Evolutionary conservation across 1,139 yeast genomes (phyloP), one percentile per base, ranked within the genome.

Genomic region (Debaryomycetaceae sp.): DNA sequence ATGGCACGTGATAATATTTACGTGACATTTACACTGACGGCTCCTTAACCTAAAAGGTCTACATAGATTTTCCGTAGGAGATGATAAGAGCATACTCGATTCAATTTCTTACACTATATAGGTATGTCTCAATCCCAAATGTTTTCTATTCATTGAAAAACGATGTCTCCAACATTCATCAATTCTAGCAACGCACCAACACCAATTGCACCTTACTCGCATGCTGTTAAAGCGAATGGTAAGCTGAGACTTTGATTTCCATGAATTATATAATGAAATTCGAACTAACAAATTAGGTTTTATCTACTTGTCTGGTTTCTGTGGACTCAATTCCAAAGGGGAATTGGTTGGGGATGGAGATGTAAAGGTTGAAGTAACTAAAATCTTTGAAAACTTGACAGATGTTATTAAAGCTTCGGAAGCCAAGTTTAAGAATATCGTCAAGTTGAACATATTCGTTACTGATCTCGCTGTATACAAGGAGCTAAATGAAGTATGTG

Each of bases 321-420:
- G 44, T 33, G 44, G 44, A 2, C 17, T 42, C 20, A 43, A 42
- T 27, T n/a, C 31, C 9, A 23, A 40, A 6, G 44, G 33, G n/a
- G 33, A 42, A 24, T 23, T 42, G 17, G 8, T 42, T 17, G 44
- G 44, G 9, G 31, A 40, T 40, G 44, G 44, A 1, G 44, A 42
- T 33, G 34, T 42, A 11, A 39, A 40, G 14, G 14, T 40, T 9
- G 45, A 42, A 27, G 40, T 43, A 2, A 42, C 31, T 20, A 20
- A 42, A 11, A 43, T 23, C 6, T 24, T 42, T 5, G 44, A 42
- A 23, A 42, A 42, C 27, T 20, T 42, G 14, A 42, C 39, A 31
- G 23, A 31, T 17, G 45, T 42, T 13, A 42, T 39, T 4, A 34
- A 38, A 22, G 40, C 23, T n/a, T 31, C 40, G 6, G 40, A 34